Evolutionary conservation across 1,139 yeast genomes (phyloP), one percentile per base, ranked within the genome.

Genomic region (Entelexis sorbosivorans): DNA sequence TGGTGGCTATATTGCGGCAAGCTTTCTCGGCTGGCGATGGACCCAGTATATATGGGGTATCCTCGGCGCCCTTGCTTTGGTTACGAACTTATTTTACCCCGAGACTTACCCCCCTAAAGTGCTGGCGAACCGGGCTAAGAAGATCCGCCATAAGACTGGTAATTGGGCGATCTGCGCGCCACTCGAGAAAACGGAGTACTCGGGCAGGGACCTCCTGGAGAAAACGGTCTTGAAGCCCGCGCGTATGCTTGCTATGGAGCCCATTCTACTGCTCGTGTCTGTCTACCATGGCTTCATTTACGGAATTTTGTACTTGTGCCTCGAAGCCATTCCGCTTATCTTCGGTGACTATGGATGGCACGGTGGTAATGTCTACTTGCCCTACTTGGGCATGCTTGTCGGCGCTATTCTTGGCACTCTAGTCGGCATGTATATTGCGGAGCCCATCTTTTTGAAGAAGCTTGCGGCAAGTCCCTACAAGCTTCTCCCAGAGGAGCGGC

Each of bases 11-110:
- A 73, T 82, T 48, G 70, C 67, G 47, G 71, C 73, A 54, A 66
- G 72, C 55, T 68, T 73, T 60, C 72, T 85, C 31, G 81, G 84
- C 26, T 83, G 89, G 91, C 75, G 89, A 66, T 82, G 88, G 93
- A 71, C 81, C 26, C 77, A 76, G 60, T 83, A 83, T 69, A 67
- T 82, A 10, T 72, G 77, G 28, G 83, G 82, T 58, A 80, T 82
- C 63, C n/a, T 81, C 60, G 74, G 81, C n/a, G 72, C 76, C 14
- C 66, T 71, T 13, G 70, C 73, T 44, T 65, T 71, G 22, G 60
- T 73, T 5, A 61, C 71, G 14, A 62, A 74, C 24, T 45, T 66
- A 0, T 38, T 79, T 3, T 74, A 78, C 42, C 76, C 74, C 43
- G 88, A 85, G 60, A 81, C 84, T 38, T 82, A 77, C 57, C 78